A percentile compares a stretch with the other conserved stretches of the same genome.
phyloP scores from a whole-genome alignment of 2,329 filamentous ascomycete species.

The Calonectria pauciramosa region DNA sequence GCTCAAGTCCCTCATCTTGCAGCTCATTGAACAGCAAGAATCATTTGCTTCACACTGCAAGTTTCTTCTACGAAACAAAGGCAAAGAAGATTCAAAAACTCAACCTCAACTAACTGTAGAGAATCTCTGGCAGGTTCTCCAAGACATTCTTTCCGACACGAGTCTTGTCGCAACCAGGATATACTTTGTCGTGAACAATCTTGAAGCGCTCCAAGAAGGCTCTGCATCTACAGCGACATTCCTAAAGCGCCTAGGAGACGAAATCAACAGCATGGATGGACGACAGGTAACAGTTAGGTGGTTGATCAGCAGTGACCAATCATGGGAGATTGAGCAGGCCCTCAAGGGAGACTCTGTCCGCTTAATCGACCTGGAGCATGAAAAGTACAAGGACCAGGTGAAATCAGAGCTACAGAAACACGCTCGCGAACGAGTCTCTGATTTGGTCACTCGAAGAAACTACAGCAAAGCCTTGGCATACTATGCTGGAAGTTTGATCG shows the following conservation, averaged over 20 bases:
- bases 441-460: conserved; percentile 51
- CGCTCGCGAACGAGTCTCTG: conserved; percentile 53
- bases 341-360: conserved; percentile 22
- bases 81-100: conserved; percentile 14
- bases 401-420: conserved; percentile 35
- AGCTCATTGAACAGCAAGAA: conserved; percentile 53
- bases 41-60: conserved; percentile 52
- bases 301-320: conserved; percentile 55
- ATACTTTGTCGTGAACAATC: conserved; percentile 58
- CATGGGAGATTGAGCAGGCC: conserved; percentile 23
- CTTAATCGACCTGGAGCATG: conserved; percentile 36
- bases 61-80: conserved; percentile 46
- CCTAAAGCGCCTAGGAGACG: conserved; percentile 11
- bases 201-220: conserved; percentile 55
- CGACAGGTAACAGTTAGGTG: conserved; percentile 46
- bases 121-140: conserved; percentile 55
- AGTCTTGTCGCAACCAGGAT: conserved; percentile 40
- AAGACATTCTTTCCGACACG: conserved; percentile 56
- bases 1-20: conserved; percentile 55
- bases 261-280: conserved; percentile 22
- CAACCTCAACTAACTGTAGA: conserved; percentile 32
- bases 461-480: conserved; percentile 59
- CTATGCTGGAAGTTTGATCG: conserved; percentile 58
- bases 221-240: conserved; percentile 29
- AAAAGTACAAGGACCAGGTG: conserved; percentile 36